Percentiles rank a stretch among this genome's conserved stretches.
Evolutionary conservation across 257 asterid genomes (phyloP).

Genomic region (Ballota nigra): DNA sequence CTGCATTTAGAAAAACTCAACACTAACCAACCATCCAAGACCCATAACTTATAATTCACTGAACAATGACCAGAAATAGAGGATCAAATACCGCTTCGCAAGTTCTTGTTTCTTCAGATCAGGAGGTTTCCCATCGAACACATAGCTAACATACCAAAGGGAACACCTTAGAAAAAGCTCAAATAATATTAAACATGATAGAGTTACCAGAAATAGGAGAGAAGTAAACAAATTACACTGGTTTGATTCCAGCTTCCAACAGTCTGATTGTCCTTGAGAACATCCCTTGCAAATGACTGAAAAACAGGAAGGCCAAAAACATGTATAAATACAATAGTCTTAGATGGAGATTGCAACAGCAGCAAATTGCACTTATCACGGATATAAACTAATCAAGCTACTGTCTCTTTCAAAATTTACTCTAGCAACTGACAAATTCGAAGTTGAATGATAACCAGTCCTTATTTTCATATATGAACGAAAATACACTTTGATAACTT

Average conservation of each 20-base stretch:
- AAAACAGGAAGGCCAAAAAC: conserved; percentile 13
- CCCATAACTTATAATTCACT: background rate
- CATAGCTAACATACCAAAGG: conserved; percentile 55
- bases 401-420: conserved; percentile 1
- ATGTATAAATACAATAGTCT: background rate
- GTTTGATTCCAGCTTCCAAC: conserved; percentile 98
- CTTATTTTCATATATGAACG: background rate
- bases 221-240: conserved; percentile 56
- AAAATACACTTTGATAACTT: background rate
- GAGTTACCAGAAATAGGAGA: conserved; percentile 10
- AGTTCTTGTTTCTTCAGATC: conserved; percentile 95
- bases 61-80: conserved; percentile 19
- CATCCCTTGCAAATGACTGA: conserved; percentile 97
- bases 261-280: conserved; percentile 90
- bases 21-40: conserved; percentile 7
- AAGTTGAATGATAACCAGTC: background rate
- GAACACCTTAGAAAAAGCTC: conserved; percentile 3
- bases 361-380: conserved; percentile 1
- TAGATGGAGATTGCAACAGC: background rate
- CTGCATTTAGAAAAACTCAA: conserved; percentile 41
- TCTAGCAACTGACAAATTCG: conserved; percentile 5
- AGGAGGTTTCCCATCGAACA: conserved; percentile 96
- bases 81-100: conserved; percentile 75
- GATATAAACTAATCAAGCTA: conserved; percentile 3
- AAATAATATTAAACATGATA: conserved; percentile 6